Evolutionary conservation across 192 early-diverging fungal genomes (phyloP).

Genomic region (Coemansia sp.): DNA sequence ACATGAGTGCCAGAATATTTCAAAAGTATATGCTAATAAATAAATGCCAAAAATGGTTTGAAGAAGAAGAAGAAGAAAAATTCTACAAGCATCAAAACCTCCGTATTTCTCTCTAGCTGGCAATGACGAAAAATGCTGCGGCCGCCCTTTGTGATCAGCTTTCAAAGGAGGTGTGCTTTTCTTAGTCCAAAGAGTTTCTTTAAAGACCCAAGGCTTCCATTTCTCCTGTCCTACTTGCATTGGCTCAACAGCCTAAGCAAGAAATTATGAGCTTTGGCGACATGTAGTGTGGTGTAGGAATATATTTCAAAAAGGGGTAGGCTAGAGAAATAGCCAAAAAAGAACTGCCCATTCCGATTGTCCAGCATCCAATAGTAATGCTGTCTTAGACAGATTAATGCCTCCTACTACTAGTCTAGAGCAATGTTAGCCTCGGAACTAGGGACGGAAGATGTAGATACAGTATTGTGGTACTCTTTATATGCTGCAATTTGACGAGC

Average conservation of each 20-base stretch:
- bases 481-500: neutral
- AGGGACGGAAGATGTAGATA: neutral
- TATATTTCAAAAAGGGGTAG: no score
- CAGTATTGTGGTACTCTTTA: neutral
- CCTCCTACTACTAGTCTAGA: neutral
- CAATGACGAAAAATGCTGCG: neutral
- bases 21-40: neutral
- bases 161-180: neutral
- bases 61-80: neutral
- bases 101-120: neutral
- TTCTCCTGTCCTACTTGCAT: no score
- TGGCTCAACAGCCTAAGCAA: no score
- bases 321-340: no score
- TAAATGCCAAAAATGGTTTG: neutral
- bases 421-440: neutral
- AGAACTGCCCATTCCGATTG: no score
- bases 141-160: neutral
- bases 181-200: neutral
- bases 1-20: neutral
- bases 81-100: neutral
- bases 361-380: no score
- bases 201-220: neutral
- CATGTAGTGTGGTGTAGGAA: no score
- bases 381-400: neutral
- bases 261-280: no score